Evolutionary conservation across 2,329 filamentous ascomycete species (phyloP).

Genomic region (Pyricularia pennisetigena): DNA sequence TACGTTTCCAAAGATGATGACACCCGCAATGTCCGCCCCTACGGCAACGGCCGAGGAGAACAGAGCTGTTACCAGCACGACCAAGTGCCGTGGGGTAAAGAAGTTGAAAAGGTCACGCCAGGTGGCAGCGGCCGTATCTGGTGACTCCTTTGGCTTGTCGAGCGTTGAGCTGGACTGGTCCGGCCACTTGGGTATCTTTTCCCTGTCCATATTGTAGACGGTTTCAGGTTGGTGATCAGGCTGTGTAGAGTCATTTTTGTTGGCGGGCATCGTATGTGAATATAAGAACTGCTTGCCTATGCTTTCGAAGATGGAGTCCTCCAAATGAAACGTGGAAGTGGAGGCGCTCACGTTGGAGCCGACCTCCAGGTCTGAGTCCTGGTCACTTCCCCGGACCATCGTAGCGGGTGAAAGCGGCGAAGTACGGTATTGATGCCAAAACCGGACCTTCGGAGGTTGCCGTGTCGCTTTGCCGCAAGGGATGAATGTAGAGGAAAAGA

Average conservation of each 20-base stretch:
- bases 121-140: background rate
- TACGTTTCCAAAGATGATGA: constrained; percentile 63
- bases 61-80: constrained; percentile 29
- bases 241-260: background rate
- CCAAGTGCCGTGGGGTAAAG: constrained; percentile 10
- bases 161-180: background rate
- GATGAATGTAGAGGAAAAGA: background rate
- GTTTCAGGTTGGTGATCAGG: background rate
- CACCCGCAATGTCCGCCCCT: constrained; percentile 51
- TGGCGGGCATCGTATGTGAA: background rate
- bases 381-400: background rate
- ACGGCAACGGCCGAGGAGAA: constrained; percentile 49
- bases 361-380: background rate
- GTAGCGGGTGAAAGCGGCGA: background rate
- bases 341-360: background rate
- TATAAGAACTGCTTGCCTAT: background rate
- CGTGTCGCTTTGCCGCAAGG: background rate
- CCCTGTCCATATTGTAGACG: background rate
- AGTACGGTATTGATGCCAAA: background rate
- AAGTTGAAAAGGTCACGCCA: constrained; percentile 50
- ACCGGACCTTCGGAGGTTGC: background rate
- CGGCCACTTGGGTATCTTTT: background rate
- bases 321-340: background rate
- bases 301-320: background rate
- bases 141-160: background rate